These are phyloP conservation scores for Hypericum androsaemum DNA, from an alignment of 345 rosid species.

Conservation along the genomic window DNA sequence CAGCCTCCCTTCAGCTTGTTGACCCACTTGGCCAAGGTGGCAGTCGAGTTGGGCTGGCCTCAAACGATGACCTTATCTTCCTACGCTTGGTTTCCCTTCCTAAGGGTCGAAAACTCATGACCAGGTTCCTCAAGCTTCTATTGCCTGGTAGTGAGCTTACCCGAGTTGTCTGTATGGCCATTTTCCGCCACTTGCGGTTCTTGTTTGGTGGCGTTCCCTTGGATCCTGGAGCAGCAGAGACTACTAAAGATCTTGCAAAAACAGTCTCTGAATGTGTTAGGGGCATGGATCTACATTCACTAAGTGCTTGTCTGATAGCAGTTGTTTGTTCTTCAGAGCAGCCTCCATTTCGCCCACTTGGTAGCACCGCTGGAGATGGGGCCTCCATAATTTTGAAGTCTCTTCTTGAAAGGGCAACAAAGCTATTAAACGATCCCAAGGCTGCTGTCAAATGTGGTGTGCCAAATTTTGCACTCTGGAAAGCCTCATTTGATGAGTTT, in stretches of 20 bases:
- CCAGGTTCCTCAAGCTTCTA: slow-evolving; percentile 64
- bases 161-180: slow-evolving; percentile 81
- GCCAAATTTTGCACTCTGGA: slow-evolving; percentile 72
- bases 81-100: slow-evolving; percentile 66
- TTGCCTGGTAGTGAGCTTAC: slow-evolving; percentile 76
- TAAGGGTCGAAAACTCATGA: slow-evolving; percentile 67
- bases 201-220: slow-evolving; percentile 72
- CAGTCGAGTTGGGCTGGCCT: slow-evolving; percentile 33
- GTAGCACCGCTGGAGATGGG: slow-evolving; percentile 83
- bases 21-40: slow-evolving; percentile 77
- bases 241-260: slow-evolving; percentile 51
- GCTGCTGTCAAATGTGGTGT: slow-evolving; percentile 30
- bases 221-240: slow-evolving; percentile 53
- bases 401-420: slow-evolving; percentile 81
- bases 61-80: slow-evolving; percentile 76
- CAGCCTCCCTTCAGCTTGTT: slow-evolving; percentile 78
- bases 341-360: slow-evolving; percentile 92
- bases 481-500: slow-evolving; percentile 89
- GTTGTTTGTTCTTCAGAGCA: slow-evolving; percentile 96
- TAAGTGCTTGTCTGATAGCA: slow-evolving; percentile 90
- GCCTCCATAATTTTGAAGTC: slow-evolving; percentile 66
- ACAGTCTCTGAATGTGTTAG: slow-evolving; percentile 52
- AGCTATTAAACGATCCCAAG: slow-evolving; percentile 40
- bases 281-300: slow-evolving; percentile 79
- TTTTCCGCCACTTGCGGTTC: slow-evolving; percentile 86